These are phyloP conservation scores for Rhododendron molle DNA, from an alignment of 148 eudicot species.

Conservation along the genomic window DNA sequence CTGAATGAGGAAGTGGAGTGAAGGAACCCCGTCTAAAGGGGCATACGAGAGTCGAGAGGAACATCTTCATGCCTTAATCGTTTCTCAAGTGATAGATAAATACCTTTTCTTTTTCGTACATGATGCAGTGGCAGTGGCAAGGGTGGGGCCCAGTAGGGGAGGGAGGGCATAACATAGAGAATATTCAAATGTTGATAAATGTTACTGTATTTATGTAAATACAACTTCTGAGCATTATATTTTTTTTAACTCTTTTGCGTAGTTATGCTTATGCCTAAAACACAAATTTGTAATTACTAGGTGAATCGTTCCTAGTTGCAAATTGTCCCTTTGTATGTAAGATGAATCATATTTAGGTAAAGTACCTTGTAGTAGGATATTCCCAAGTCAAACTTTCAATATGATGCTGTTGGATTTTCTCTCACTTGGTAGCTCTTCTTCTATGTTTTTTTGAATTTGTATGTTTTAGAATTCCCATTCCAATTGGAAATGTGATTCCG, in stretches of 20 bases:
- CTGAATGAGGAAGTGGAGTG: background rate
- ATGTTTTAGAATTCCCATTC: background rate
- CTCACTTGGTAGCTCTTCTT: background rate
- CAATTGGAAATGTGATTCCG: background rate
- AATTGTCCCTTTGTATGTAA: background rate
- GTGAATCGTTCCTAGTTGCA: background rate
- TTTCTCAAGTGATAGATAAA: too few species aligned
- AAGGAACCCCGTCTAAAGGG: background rate
- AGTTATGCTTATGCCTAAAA: background rate
- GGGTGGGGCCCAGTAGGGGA: background rate
- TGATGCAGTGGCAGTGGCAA: background rate
- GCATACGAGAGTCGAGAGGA: background rate
- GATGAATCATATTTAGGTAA: background rate
- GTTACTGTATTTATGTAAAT: background rate
- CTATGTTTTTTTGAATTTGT: too few species aligned
- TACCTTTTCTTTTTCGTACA: background rate
- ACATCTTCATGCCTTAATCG: background rate
- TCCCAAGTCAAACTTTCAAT: background rate
- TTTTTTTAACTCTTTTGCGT: background rate
- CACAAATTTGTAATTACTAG: background rate
- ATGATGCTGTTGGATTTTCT: background rate
- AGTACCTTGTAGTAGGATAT: background rate
- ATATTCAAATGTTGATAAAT: background rate
- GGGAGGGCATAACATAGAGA: background rate
- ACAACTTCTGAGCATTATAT: background rate